A percentile compares a stretch with the other conserved stretches of the same genome.
Conservation (phyloP, 441 rosid species). For the Flueggea neowawraea region DNA sequence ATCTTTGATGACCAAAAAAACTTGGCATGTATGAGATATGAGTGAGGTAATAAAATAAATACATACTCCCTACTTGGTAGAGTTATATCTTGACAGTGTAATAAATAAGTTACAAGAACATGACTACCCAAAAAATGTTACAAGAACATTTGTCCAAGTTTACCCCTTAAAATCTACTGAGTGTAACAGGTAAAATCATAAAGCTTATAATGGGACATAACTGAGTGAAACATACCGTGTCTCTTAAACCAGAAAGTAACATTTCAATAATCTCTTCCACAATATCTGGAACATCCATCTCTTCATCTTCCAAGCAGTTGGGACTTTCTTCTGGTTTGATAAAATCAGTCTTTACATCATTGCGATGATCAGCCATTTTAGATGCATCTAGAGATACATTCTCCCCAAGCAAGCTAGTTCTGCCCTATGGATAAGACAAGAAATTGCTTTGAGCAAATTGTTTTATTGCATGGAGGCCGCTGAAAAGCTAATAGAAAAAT, state of each 20-base stretch:
- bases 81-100: too few species aligned
- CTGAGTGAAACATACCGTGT: conserved; percentile 56
- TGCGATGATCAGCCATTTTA: conserved; percentile 32
- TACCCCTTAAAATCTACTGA: neutral
- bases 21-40: too few species aligned
- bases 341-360: conserved; percentile 19
- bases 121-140: too few species aligned
- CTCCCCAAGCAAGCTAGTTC: conserved; percentile 57
- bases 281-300: conserved; percentile 84
- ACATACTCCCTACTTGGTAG: too few species aligned
- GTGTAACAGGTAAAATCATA: neutral
- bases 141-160: too few species aligned
- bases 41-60: too few species aligned
- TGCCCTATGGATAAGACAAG: conserved; percentile 44
- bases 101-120: too few species aligned
- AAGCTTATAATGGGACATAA: conserved; percentile 13
- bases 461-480: neutral
- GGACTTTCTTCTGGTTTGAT: conserved; percentile 35
- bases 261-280: conserved; percentile 89
- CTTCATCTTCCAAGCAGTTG: conserved; percentile 54
- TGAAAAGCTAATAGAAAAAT: conserved; percentile 2
- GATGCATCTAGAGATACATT: conserved; percentile 44
- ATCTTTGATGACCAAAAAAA: too few species aligned
- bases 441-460: conserved; percentile 12
- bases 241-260: conserved; percentile 82